Conservation (phyloP, 1,284 basidiomycete genomes). For the Ceratobasidium sp. region DNA sequence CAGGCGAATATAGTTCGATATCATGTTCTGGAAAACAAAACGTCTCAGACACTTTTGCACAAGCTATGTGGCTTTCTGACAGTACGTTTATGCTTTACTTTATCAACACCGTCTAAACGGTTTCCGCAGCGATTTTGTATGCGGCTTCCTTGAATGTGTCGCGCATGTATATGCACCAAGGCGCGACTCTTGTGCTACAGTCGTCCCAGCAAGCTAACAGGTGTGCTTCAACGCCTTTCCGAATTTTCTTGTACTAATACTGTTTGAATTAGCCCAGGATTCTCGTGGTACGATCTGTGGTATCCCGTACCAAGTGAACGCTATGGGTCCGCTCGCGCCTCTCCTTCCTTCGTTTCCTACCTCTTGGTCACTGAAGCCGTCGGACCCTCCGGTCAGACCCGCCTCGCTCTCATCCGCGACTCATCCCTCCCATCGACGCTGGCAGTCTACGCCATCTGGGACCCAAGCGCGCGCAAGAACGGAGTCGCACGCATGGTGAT, state of each 20-base stretch:
- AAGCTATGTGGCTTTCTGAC: constrained; percentile 59
- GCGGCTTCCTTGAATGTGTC: constrained; percentile 57
- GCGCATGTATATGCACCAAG: constrained; percentile 60
- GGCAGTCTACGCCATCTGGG: constrained; percentile 59
- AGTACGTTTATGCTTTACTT: constrained; percentile 51
- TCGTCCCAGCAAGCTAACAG: constrained; percentile 58
- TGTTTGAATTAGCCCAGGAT: constrained; percentile 31
- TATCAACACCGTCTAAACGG: neutral
- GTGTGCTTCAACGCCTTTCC: constrained; percentile 50
- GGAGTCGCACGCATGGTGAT: constrained; percentile 54
- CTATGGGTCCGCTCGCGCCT: constrained; percentile 57
- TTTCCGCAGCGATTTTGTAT: constrained; percentile 56
- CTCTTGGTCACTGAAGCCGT: constrained; percentile 59
- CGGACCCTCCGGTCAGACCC: constrained; percentile 55
- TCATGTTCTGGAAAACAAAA: constrained; percentile 61
- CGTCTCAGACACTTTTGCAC: constrained; percentile 60
- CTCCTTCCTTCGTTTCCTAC: constrained; percentile 59
- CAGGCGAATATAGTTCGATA: constrained; percentile 58
- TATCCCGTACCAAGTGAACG: constrained; percentile 58
- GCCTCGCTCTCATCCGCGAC: constrained; percentile 53
- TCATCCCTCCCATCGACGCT: constrained; percentile 53
- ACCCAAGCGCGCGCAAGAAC: constrained; percentile 50
- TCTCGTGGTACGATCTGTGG: constrained; percentile 59
- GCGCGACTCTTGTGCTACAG: constrained; percentile 59
- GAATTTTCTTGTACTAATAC: constrained; percentile 1